These are phyloP conservation scores for Liquidambar formosana DNA, from an alignment of 164 flowering plant species.

Conservation along the genomic window DNA sequence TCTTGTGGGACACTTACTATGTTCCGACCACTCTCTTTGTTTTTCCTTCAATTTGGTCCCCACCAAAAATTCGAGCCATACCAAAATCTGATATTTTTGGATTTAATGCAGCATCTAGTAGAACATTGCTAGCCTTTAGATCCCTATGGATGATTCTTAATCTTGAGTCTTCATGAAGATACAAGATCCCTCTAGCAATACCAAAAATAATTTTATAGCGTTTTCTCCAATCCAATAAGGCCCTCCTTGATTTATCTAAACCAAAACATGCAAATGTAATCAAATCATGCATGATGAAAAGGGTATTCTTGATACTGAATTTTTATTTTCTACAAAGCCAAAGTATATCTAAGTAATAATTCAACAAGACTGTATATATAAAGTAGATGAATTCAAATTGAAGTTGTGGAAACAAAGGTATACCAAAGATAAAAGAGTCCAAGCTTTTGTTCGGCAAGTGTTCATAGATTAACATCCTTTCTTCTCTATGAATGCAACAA, in stretches of 20 bases:
- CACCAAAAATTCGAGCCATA: conserved; percentile 34
- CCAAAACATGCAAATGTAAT: neutral
- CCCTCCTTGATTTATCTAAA: conserved; percentile 20
- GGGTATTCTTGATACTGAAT: too few species aligned
- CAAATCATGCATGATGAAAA: neutral
- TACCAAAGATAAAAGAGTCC: conserved; percentile 31
- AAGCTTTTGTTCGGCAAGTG: conserved; percentile 40
- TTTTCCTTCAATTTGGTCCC: conserved; percentile 23
- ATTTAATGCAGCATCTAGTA: conserved; percentile 31
- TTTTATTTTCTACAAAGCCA: too few species aligned
- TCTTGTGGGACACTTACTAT: conserved; percentile 18
- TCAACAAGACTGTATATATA: too few species aligned
- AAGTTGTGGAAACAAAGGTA: neutral
- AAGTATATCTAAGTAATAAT: too few species aligned
- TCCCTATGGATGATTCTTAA: conserved; percentile 37
- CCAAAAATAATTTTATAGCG: conserved; percentile 36
- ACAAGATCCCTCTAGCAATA: conserved; percentile 44
- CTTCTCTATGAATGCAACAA: conserved; percentile 32
- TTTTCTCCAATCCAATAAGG: conserved; percentile 31
- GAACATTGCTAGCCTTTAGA: conserved; percentile 37
- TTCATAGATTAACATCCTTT: conserved; percentile 40
- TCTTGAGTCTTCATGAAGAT: conserved; percentile 51
- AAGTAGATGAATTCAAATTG: too few species aligned
- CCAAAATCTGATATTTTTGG: conserved; percentile 53
- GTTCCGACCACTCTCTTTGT: conserved; percentile 35